Evolutionary conservation across 768 basidiomycete genomes (phyloP), one percentile per base, ranked within the genome.

Genomic region (Amanita phalloides): DNA sequence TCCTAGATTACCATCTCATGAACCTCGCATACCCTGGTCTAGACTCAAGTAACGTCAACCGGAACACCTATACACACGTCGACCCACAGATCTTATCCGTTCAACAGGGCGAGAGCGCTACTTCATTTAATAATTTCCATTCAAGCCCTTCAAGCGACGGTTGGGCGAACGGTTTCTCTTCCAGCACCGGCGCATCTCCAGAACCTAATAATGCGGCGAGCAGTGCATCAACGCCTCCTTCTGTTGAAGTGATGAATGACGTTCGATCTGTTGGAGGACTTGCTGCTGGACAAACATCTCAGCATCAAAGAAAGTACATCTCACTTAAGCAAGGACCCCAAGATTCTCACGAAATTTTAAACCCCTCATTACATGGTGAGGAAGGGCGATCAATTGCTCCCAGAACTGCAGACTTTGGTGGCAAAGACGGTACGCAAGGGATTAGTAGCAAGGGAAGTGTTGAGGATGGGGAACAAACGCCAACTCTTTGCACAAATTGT

Each of bases 401-500:
- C 14, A 47, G 23, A 28, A 37, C 37, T 28, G 9, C 51, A 11
- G 53, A 53, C 25, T 47, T 48, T 7, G 35, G 45, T n/a, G 21
- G 13, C n/a, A 53, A 28, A 41, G 47, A 47, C 28, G 44, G 30
- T 17, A 14, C 46, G 17, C 45, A 32, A 28, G 14, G 25, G n/a
- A 28, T 3, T 8, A 44, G 38, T 11, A 47, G 26, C n/a, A 48
- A 41, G 51, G 60, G 61, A 37, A 41, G 55, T 53, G 51, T 55
- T 45, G 89, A 85, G 55, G 84, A 86, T 51, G 79, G 75, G 48
- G 87, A 89, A 43, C 74, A 77, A 53, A 63, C 79, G 6, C 90
- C 85, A 7, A 96, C 91, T 1, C 71, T 88, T 26, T 97, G 94
- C 65, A 91, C 89, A 5, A 97, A 97, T 62, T 97, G 94, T 66